Conservation (phyloP, 1,139 yeast genomes). For the Geotrichum klebahnii region DNA sequence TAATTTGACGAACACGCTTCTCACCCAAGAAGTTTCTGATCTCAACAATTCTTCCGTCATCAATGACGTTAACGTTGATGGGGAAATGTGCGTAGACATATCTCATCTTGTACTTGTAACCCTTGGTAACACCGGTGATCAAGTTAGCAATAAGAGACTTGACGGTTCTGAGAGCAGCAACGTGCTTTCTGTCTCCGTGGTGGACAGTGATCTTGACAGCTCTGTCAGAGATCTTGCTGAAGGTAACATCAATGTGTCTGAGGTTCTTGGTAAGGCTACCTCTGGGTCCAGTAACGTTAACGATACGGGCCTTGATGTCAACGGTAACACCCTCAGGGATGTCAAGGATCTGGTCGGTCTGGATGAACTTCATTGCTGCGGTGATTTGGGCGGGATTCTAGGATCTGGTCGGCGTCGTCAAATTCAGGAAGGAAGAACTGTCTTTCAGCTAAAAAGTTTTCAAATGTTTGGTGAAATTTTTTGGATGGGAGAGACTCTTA, state of each 20-base stretch:
- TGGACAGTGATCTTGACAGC: conserved; percentile 87
- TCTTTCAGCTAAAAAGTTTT: background rate
- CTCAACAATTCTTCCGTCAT: conserved; percentile 76
- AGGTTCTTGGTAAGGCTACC: conserved; percentile 89
- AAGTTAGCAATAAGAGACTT: conserved; percentile 90
- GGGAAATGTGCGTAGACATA: conserved; percentile 99
- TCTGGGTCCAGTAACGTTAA: conserved; percentile 97
- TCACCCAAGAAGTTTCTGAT: conserved; percentile 99
- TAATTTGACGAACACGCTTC: conserved; percentile 87
- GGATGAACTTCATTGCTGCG: conserved; percentile 77
- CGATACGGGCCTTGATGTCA: conserved; percentile 83
- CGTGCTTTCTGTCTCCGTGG: conserved; percentile 99
- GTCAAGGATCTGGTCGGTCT: conserved; percentile 85
- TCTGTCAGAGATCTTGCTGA: conserved; percentile 65
- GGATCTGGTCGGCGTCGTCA: conserved; percentile 12
- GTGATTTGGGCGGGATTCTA: conserved; percentile 1
- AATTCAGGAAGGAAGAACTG: conserved; percentile 4
- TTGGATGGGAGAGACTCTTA: background rate
- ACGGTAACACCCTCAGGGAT: conserved; percentile 95
- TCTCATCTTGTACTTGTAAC: conserved; percentile 99
- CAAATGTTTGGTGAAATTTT: conserved; percentile 4
- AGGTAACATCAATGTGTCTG: conserved; percentile 92
- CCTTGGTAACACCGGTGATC: conserved; percentile 98
- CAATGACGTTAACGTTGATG: conserved; percentile 90
- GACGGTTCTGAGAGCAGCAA: conserved; percentile 98